These are phyloP conservation scores for Tolypocladium nubicola DNA, from an alignment of 2,329 filamentous ascomycete species.

Conservation along the genomic window DNA sequence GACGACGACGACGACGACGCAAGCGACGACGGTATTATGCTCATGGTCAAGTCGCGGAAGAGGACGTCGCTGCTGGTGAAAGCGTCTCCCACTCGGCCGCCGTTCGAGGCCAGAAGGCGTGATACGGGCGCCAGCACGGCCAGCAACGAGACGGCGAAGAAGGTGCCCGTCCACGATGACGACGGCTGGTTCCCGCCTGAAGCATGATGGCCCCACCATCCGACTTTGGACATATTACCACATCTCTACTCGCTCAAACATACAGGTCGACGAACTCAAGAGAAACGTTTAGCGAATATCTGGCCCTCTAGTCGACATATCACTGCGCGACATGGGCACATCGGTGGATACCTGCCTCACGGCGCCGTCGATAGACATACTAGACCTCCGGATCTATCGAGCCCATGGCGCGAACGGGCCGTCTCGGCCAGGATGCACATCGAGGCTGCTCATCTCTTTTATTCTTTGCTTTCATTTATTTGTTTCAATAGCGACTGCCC, in stretches of 20 bases:
- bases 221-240: not conserved
- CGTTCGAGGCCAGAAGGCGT: constrained; percentile 33
- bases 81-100: constrained; percentile 12
- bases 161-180: constrained; percentile 30
- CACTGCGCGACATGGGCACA: not conserved
- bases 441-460: not conserved
- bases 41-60: constrained; percentile 43
- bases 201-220: not conserved
- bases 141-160: constrained; percentile 55
- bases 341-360: not conserved
- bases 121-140: constrained; percentile 51
- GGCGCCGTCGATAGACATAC: not conserved
- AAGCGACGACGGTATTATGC: constrained; percentile 43
- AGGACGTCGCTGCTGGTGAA: constrained; percentile 16
- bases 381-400: not conserved
- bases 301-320: not conserved
- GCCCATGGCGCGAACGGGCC: not conserved
- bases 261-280: not conserved
- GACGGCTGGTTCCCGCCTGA: constrained; percentile 5
- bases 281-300: not conserved
- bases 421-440: not conserved
- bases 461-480: not conserved
- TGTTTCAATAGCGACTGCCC: not conserved
- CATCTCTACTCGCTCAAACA: not conserved
- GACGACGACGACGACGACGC: constrained; percentile 31